phyloP scores from a whole-genome alignment of 345 rosid genomes.

The Ceriops tagal region DNA sequence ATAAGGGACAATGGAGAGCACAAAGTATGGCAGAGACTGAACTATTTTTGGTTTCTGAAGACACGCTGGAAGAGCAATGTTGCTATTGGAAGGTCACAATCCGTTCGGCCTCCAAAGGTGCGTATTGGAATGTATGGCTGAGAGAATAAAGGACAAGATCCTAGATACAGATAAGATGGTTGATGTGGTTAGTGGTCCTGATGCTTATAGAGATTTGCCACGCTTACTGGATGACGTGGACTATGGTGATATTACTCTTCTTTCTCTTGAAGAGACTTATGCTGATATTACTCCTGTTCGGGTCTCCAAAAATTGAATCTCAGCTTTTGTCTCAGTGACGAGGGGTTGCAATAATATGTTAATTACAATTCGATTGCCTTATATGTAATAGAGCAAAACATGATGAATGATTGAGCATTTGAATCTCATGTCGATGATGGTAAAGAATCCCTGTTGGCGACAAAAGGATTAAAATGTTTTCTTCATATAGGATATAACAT shows the following conservation, averaged over 20 bases:
- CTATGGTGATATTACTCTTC: slow-evolving; percentile 82
- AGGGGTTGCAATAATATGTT: slow-evolving; percentile 83
- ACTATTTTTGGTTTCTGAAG: slow-evolving; percentile 93
- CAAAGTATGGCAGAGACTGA: slow-evolving; percentile 93
- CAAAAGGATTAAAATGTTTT: too few species aligned
- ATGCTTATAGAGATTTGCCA: slow-evolving; percentile 93
- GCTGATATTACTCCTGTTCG: slow-evolving; percentile 82
- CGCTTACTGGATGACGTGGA: slow-evolving; percentile 78
- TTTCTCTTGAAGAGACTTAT: slow-evolving; percentile 91
- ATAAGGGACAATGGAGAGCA: slow-evolving; percentile 92
- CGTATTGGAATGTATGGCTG: slow-evolving; percentile 97
- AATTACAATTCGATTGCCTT: too few species aligned
- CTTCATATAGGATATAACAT: too few species aligned
- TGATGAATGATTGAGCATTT: too few species aligned
- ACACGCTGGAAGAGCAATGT: slow-evolving; percentile 81
- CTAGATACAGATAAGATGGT: slow-evolving; percentile 96
- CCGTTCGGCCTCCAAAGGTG: slow-evolving; percentile 74
- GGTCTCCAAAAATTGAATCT: slow-evolving; percentile 56
- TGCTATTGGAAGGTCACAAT: slow-evolving; percentile 60
- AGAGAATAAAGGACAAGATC: slow-evolving; percentile 85
- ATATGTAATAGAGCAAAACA: too few species aligned
- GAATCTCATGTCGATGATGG: too few species aligned
- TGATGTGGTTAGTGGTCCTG: slow-evolving; percentile 93
- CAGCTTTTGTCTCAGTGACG: slow-evolving; percentile 90
- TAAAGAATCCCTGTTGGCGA: too few species aligned